phyloP scores from a whole-genome alignment of 1,284 basidiomycete species.

The Fomitiporia mediterranea region DNA sequence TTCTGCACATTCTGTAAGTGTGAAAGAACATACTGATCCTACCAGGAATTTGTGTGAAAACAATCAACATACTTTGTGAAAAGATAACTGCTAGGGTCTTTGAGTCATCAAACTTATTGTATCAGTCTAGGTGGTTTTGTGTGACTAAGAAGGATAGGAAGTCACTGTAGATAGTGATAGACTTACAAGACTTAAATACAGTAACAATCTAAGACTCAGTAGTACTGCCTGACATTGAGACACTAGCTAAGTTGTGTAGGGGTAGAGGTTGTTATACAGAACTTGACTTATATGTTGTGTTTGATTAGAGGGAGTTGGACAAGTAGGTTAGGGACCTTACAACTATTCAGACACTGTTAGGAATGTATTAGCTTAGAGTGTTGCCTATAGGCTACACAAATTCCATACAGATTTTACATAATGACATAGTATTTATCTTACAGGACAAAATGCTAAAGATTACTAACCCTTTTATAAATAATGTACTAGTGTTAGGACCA shows the following conservation, averaged over 20 bases:
- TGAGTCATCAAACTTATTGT: conserved; percentile 31
- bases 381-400: conserved; percentile 37
- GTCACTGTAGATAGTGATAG: conserved; percentile 26
- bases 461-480: conserved; percentile 28
- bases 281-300: conserved; percentile 34
- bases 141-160: conserved; percentile 33
- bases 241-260: conserved; percentile 31
- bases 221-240: conserved; percentile 33
- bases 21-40: conserved; percentile 36
- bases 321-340: conserved; percentile 22
- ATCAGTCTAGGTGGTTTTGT: conserved; percentile 38
- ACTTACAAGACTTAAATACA: conserved; percentile 28
- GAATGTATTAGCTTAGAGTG: conserved; percentile 29
- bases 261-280: conserved; percentile 30
- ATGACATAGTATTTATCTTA: conserved; percentile 33
- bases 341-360: conserved; percentile 27
- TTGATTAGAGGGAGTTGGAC: conserved; percentile 25
- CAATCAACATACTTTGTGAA: conserved; percentile 30
- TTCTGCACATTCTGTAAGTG: conserved; percentile 35
- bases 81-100: conserved; percentile 30
- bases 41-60: conserved; percentile 32
- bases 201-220: conserved; percentile 27
- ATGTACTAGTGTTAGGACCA: conserved; percentile 19
- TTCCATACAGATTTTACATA: conserved; percentile 34
- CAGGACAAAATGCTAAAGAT: conserved; percentile 24